Percentiles rank a stretch among this genome's conserved stretches.
phyloP scores from a whole-genome alignment of 2,329 filamentous ascomycete genomes.

The Venturia carpophila region DNA sequence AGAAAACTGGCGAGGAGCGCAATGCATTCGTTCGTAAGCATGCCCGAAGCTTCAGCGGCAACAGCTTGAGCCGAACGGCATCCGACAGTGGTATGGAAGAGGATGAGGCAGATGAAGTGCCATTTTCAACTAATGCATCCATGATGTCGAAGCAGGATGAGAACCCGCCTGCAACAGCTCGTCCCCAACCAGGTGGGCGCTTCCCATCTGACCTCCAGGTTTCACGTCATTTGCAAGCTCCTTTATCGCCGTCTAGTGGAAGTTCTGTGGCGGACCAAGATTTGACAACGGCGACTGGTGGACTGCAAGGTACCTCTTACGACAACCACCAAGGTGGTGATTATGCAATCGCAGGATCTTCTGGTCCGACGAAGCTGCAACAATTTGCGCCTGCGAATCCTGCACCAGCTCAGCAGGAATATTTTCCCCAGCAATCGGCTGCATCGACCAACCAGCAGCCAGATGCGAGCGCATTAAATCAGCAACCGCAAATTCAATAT shows the following conservation, averaged over 20 bases:
- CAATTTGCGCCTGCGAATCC: neutral
- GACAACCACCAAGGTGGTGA: neutral
- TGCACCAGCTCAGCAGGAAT: neutral
- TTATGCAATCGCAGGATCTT: neutral
- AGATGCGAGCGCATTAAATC: neutral
- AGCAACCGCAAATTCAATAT: neutral
- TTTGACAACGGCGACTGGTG: conserved; percentile 51
- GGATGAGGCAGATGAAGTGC: conserved; percentile 57
- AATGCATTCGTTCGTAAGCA: conserved; percentile 80
- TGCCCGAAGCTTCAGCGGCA: conserved; percentile 66
- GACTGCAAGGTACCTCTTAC: conserved; percentile 34
- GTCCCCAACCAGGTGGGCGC: conserved; percentile 86
- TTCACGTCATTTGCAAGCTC: conserved; percentile 65
- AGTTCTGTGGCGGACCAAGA: conserved; percentile 57
- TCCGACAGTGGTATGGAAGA: conserved; percentile 70
- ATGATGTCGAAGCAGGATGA: conserved; percentile 27
- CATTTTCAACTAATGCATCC: conserved; percentile 53
- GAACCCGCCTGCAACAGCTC: conserved; percentile 37
- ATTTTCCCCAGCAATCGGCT: neutral
- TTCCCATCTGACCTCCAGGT: conserved; percentile 78
- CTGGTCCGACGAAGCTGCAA: conserved; percentile 3
- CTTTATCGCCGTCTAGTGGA: conserved; percentile 72
- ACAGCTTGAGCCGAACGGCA: conserved; percentile 44
- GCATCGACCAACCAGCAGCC: neutral
- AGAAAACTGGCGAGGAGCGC: conserved; percentile 80